Evolutionary conservation across 352 stramenopile genomes (phyloP).

Genomic region (Pythium periplocum): DNA sequence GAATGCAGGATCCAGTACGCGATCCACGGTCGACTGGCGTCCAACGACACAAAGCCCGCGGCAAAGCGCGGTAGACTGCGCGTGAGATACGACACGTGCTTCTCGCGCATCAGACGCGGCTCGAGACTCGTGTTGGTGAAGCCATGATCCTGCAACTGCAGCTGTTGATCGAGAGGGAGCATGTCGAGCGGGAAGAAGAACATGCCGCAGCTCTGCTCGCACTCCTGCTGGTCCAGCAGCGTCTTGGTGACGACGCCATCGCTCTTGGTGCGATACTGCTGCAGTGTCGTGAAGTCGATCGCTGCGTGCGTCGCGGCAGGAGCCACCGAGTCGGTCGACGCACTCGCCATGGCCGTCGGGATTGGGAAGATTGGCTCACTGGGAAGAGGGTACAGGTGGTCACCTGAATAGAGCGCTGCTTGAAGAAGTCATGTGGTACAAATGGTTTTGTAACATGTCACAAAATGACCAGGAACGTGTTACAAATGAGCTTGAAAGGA

Average conservation of each 20-base stretch:
- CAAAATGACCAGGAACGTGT: too few relatives aligned
- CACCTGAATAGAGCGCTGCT: too few relatives aligned
- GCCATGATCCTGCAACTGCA: slow-evolving; percentile 79
- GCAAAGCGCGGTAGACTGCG: slow-evolving; percentile 63
- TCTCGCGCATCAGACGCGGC: slow-evolving; percentile 77
- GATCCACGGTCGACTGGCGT: slow-evolving; percentile 97
- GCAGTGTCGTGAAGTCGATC: slow-evolving; percentile 20
- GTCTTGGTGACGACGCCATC: slow-evolving; percentile 50
- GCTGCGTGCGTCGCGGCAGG: neutral
- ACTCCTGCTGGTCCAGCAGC: slow-evolving; percentile 75
- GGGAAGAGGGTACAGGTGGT: too few relatives aligned
- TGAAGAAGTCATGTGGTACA: too few relatives aligned
- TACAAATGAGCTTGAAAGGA: too few relatives aligned
- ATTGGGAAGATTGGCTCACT: too few relatives aligned
- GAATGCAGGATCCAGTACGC: slow-evolving; percentile 97
- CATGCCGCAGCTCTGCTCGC: slow-evolving; percentile 85
- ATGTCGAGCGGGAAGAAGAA: slow-evolving; percentile 89
- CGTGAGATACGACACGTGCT: slow-evolving; percentile 78
- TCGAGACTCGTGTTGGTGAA: slow-evolving; percentile 70
- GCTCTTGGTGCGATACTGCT: slow-evolving; percentile 47
- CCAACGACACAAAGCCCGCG: slow-evolving; percentile 85
- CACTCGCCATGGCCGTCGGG: too few relatives aligned
- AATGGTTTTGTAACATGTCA: too few relatives aligned
- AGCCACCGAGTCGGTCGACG: too few relatives aligned
- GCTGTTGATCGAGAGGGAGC: slow-evolving; percentile 67